Conservation (phyloP, 805 yeast genomes). For the Ogataea trehalophila region DNA sequence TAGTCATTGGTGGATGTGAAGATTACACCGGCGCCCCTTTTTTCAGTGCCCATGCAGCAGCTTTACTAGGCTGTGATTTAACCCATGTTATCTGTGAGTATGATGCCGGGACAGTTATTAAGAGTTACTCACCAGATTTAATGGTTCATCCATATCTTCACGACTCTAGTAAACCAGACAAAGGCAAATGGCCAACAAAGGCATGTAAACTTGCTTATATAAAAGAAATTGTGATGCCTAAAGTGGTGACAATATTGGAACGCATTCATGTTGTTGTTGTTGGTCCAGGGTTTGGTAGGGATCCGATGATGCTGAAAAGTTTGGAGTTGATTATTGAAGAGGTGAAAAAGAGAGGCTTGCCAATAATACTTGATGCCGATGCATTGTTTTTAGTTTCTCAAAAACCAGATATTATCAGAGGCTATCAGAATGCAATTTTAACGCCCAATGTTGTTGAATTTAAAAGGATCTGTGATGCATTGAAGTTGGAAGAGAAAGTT, state of each 20-base stretch:
- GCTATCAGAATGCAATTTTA: conserved; percentile 56
- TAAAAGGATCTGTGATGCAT: conserved; percentile 53
- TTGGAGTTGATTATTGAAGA: conserved; percentile 54
- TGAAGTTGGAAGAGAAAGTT: conserved; percentile 27
- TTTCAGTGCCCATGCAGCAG: conserved; percentile 82
- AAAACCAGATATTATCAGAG: conserved; percentile 49
- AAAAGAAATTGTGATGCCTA: conserved; percentile 46
- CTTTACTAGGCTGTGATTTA: conserved; percentile 82
- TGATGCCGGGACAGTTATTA: conserved; percentile 74
- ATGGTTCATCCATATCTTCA: conserved; percentile 93
- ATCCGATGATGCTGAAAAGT: conserved; percentile 56
- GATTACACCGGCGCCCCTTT: conserved; percentile 98
- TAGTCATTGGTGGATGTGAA: conserved; percentile 89
- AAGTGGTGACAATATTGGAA: conserved; percentile 49
- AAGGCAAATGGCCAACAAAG: not conserved
- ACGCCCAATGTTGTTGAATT: conserved; percentile 93
- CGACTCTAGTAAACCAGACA: conserved; percentile 36
- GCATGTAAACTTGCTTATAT: conserved; percentile 26
- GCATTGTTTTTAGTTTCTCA: conserved; percentile 64
- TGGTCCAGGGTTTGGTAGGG: conserved; percentile 95
- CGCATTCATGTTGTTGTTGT: conserved; percentile 78
- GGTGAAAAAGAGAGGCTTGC: conserved; percentile 51
- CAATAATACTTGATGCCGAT: conserved; percentile 88
- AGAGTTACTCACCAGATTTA: conserved; percentile 83
- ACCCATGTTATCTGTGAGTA: conserved; percentile 85